phyloP scores from a whole-genome alignment of 306 rosid genomes.

The Styphnolobium japonicum region DNA sequence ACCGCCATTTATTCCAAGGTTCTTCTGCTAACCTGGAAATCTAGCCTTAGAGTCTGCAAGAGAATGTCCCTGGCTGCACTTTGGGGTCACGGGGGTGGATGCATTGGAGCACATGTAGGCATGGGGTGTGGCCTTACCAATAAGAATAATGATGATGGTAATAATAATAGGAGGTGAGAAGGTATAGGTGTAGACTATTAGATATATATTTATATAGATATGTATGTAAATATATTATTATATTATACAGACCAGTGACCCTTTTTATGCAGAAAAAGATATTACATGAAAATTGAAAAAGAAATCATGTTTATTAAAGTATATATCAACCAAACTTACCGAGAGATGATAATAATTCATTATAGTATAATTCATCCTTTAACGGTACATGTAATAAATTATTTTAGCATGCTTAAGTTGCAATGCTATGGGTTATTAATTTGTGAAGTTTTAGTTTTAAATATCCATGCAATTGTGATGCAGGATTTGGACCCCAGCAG shows the following conservation, averaged over 20 bases:
- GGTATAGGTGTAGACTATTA: not conserved
- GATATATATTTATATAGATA: not conserved
- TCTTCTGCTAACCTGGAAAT: not conserved
- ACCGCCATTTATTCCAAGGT: not conserved
- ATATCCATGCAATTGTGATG: conserved; percentile 16
- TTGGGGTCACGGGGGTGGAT: not conserved
- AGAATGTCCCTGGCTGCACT: not conserved
- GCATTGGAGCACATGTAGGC: not conserved
- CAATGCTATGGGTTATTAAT: conserved; percentile 8
- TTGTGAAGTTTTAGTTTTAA: conserved; percentile 7
- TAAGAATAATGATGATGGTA: not conserved
- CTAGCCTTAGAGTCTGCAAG: not conserved
- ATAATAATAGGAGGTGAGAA: not conserved
- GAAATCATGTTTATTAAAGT: not conserved
- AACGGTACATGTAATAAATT: not conserved
- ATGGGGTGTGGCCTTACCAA: not conserved
- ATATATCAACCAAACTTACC: not conserved
- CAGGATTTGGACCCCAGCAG: conserved; percentile 88
- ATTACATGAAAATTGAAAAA: not conserved
- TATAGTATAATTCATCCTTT: not conserved
- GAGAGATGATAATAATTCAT: not conserved
- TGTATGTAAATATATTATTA: not conserved
- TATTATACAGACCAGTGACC: not conserved
- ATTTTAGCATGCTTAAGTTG: conserved; percentile 15
- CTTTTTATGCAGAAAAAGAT: not conserved